A percentile compares a stretch with the other conserved stretches of the same genome.
phyloP scores from a whole-genome alignment of 2,329 filamentous ascomycete genomes.

The Chaetomium strumarium region DNA sequence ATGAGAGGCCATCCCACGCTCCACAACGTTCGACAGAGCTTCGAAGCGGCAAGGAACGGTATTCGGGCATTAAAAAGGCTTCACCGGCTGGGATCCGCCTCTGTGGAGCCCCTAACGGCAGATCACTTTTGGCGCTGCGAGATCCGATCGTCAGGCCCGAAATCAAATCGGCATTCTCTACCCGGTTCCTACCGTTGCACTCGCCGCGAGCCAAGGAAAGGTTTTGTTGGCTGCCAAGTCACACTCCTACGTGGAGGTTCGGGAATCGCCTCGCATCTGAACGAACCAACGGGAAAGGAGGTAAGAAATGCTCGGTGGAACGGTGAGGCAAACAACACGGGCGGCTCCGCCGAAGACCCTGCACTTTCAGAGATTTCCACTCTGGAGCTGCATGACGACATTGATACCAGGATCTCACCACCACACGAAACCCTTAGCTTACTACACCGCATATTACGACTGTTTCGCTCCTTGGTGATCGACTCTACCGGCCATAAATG shows the following conservation, averaged over 20 bases:
- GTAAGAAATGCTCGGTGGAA: background rate
- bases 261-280: background rate
- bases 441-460: background rate
- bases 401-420: constrained; percentile 2
- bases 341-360: constrained; percentile 10
- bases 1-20: background rate
- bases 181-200: constrained; percentile 3
- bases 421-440: background rate
- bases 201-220: no score
- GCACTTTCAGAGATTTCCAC: background rate
- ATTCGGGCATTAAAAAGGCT: constrained; percentile 9
- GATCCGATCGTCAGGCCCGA: constrained; percentile 16
- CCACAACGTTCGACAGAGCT: background rate
- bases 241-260: no score
- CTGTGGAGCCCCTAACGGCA: background rate
- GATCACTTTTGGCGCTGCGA: background rate
- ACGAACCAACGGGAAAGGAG: background rate
- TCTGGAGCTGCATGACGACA: constrained; percentile 19
- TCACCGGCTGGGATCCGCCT: constrained; percentile 1
- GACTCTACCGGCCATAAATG: background rate
- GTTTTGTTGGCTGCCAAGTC: background rate
- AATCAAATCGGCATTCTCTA: constrained; percentile 10
- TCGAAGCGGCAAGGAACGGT: constrained; percentile 10
- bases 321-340: constrained; percentile 2
- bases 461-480: background rate